phyloP scores from a whole-genome alignment of 768 basidiomycete species.

The Tylopilus plumbeoviolaceoides region DNA sequence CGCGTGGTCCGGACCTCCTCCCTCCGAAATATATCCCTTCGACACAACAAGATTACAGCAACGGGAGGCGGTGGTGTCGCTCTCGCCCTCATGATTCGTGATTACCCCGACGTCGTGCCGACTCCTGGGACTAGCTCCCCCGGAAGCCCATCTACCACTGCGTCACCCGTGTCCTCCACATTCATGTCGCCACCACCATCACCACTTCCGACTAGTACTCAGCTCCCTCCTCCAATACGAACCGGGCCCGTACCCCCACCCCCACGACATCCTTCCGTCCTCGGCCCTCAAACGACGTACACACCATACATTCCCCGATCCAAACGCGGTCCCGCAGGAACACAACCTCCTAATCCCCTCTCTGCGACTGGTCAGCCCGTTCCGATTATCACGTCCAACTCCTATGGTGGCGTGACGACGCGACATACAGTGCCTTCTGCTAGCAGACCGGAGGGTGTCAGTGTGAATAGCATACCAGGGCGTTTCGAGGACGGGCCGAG shows the following conservation, averaged over 20 bases:
- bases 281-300: conserved; percentile 65
- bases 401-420: conserved; percentile 50
- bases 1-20: conserved; percentile 81
- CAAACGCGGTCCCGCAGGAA: conserved; percentile 35
- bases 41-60: conserved; percentile 81
- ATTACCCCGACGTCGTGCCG: conserved; percentile 81
- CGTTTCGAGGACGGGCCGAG: conserved; percentile 49
- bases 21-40: conserved; percentile 83
- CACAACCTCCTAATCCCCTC: conserved; percentile 34
- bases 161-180: conserved; percentile 11
- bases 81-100: conserved; percentile 92
- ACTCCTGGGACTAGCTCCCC: neutral
- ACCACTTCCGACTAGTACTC: conserved; percentile 28
- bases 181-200: conserved; percentile 33
- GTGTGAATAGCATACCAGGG: conserved; percentile 1
- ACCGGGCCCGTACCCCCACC: conserved; percentile 43
- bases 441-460: neutral
- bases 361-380: conserved; percentile 45
- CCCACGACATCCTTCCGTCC: conserved; percentile 45
- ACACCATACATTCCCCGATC: conserved; percentile 78
- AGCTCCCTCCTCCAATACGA: conserved; percentile 23
- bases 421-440: conserved; percentile 31
- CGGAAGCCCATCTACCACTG: conserved; percentile 2
- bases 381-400: conserved; percentile 67
- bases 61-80: conserved; percentile 90